phyloP scores from a whole-genome alignment of 768 basidiomycete species.

The Omphalotus guepiniiformis region DNA sequence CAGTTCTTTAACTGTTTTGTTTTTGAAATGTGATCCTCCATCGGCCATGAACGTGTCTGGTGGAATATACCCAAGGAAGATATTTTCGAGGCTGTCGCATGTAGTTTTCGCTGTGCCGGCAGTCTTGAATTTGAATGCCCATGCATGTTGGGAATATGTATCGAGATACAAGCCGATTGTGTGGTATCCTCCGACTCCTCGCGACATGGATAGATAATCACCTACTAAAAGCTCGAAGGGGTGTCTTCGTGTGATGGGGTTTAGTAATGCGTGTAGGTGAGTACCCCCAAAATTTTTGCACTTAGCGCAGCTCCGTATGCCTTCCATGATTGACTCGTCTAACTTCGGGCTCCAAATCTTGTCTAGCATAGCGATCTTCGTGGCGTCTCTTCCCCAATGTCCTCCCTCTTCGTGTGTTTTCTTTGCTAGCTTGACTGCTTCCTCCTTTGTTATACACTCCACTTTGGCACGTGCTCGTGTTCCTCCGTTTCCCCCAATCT shows the following conservation, averaged over 20 bases:
- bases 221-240: conserved; percentile 15
- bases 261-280: conserved; percentile 21
- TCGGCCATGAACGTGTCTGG: conserved; percentile 4
- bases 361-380: conserved; percentile 13
- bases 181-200: conserved; percentile 2
- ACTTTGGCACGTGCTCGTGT: background rate
- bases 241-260: conserved; percentile 23
- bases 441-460: conserved; percentile 7
- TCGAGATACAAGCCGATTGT: conserved; percentile 26
- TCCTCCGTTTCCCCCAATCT: conserved; percentile 6
- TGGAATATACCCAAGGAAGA: conserved; percentile 19
- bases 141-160: conserved; percentile 24
- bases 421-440: conserved; percentile 15
- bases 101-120: background rate
- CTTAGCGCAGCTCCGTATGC: conserved; percentile 18
- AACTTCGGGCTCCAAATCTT: conserved; percentile 17
- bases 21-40: background rate
- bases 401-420: background rate
- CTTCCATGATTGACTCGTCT: conserved; percentile 17
- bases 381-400: conserved; percentile 15
- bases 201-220: conserved; percentile 13
- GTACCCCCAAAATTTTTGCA: conserved; percentile 9
- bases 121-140: conserved; percentile 24
- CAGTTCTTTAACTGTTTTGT: background rate
- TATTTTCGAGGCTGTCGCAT: background rate